Evolutionary conservation across 202 grass and related monocot species (phyloP), one percentile per base, ranked within the genome.

Genomic region (Panicum virgatum): DNA sequence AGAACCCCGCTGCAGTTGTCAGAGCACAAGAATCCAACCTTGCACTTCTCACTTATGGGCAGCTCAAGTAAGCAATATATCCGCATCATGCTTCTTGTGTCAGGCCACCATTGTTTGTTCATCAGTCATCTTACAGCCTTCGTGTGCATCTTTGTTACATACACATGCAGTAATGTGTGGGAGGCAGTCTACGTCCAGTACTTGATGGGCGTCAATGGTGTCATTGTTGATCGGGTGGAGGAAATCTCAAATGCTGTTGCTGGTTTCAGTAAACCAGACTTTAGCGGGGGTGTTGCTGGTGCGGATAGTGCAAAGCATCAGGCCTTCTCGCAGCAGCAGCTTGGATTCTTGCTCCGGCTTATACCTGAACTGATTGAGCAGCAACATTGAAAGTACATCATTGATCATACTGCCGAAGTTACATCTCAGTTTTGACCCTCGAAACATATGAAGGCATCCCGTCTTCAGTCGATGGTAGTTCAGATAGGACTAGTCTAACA

Each of bases 291-390:
- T 5, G 18, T 1, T 43, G 74, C 29, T 64, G 40, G 71, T 50
- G 30, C 18, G 23, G 22, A 87, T 5, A 67, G 47, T 20, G 43
- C 63, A 46, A 83, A 39, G 37, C 75, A 87, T 47, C 82, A 92
- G 15, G 82, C 85, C 38, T 95, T 98, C 83, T 95, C 90, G 0
- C 80, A 93, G 34, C 83, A 66, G 44, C 88, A 95, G 83, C 81
- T 98, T 32, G 88, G 88, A 3, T 94, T 97, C 69, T 72, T 92
- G 89, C 83, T 97, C 44, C 86, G 91, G 78, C 88, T 94, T 46
- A 94, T 97, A 69, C 94, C 88, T 87, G 94, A 97, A 75, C 59
- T 94, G 50, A 85, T 97, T 62, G 88, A 90, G 46, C 88, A 95
- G 36, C 60, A 10, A 46, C 60, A 74, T 13, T 90, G 74, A 86